phyloP scores from a whole-genome alignment of 306 rosid genomes.

The Spatholobus suberectus region DNA sequence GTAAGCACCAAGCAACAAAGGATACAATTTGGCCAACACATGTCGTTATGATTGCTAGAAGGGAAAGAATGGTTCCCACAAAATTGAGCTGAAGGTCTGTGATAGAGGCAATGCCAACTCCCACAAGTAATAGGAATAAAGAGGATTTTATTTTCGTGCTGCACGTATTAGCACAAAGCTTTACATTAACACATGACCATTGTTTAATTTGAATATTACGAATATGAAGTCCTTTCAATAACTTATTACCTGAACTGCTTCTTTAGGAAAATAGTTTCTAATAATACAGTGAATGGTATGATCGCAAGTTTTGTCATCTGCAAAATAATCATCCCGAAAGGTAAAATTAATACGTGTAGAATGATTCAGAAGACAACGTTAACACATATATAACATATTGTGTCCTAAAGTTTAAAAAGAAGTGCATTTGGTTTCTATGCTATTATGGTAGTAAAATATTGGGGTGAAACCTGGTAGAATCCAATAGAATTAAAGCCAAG shows the following conservation, averaged over 20 bases:
- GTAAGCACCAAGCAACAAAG: conserved; percentile 38
- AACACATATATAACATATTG: neutral
- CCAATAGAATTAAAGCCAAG: conserved; percentile 96
- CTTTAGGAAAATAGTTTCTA: conserved; percentile 81
- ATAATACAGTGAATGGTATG: conserved; percentile 91
- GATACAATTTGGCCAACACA: conserved; percentile 98
- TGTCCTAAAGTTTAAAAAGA: neutral
- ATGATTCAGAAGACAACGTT: neutral
- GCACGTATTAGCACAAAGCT: conserved; percentile 42
- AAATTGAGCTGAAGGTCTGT: conserved; percentile 97
- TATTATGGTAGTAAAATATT: neutral
- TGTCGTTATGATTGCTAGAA: conserved; percentile 90
- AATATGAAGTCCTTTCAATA: neutral
- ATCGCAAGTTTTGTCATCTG: conserved; percentile 99
- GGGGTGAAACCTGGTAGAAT: conserved; percentile 84
- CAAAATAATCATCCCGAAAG: conserved; percentile 21
- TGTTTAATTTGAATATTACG: conserved; percentile 9
- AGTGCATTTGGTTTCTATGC: neutral
- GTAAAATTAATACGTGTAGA: neutral
- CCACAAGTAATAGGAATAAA: conserved; percentile 74
- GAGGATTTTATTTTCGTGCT: conserved; percentile 84
- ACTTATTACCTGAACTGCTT: conserved; percentile 85
- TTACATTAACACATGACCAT: neutral
- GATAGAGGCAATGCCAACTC: conserved; percentile 98
- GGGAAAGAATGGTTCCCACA: conserved; percentile 77